These are phyloP conservation scores for Amylostereum areolatum DNA, from an alignment of 1,284 basidiomycete species.

Conservation along the genomic window DNA sequence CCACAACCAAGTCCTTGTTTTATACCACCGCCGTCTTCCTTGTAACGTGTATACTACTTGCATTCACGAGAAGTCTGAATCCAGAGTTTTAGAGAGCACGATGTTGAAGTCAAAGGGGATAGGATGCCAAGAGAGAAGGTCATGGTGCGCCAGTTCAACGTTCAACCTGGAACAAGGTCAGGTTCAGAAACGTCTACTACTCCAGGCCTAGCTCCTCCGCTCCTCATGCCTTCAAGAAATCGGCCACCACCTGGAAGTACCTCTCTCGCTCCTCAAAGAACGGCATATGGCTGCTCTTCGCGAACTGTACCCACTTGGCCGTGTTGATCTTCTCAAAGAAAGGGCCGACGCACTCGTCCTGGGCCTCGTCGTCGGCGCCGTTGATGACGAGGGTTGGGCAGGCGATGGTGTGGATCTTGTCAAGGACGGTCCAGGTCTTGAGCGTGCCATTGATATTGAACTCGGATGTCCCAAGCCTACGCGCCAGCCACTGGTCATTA, in stretches of 20 bases:
- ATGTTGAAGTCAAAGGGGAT: no score
- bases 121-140: no score
- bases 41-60: no score
- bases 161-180: no score
- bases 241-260: slow-evolving; percentile 16
- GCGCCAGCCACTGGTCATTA: background rate
- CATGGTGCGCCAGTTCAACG: no score
- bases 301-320: slow-evolving; percentile 23
- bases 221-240: no score
- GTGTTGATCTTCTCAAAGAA: slow-evolving; percentile 39
- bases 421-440: slow-evolving; percentile 41
- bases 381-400: slow-evolving; percentile 48
- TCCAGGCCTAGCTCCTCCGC: no score
- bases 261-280: slow-evolving; percentile 23
- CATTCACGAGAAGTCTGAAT: no score
- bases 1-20: no score
- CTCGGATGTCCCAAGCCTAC: slow-evolving; percentile 47
- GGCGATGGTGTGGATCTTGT: slow-evolving; percentile 36
- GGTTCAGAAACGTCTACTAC: no score
- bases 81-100: no score
- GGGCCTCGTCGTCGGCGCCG: slow-evolving; percentile 43
- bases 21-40: no score
- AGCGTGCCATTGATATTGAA: slow-evolving; percentile 43
- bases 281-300: slow-evolving; percentile 21
- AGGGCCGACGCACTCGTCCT: slow-evolving; percentile 36